Evolutionary conservation across 2,329 filamentous ascomycete genomes (phyloP).

Genomic region (Arthrobotrys pseudoclavata): DNA sequence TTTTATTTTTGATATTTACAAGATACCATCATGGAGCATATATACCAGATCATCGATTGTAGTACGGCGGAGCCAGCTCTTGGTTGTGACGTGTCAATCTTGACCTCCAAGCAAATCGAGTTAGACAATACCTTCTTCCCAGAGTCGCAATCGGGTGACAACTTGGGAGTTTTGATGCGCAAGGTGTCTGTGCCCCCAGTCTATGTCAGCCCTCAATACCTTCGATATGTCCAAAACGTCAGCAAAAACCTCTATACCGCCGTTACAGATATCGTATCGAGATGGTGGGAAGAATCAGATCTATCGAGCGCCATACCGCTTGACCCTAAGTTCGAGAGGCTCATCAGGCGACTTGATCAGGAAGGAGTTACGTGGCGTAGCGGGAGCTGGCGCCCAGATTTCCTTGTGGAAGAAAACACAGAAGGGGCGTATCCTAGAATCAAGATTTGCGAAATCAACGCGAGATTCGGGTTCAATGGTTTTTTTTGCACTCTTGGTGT

Average conservation of each 20-base stretch:
- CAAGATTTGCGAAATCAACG: slow-evolving; percentile 67
- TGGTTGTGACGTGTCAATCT: background rate
- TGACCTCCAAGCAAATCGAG: slow-evolving; percentile 26
- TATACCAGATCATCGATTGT: slow-evolving; percentile 38
- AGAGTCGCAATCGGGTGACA: slow-evolving; percentile 62
- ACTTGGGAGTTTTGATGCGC: slow-evolving; percentile 61
- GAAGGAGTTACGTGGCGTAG: slow-evolving; percentile 52
- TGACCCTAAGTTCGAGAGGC: slow-evolving; percentile 58
- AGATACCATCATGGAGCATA: slow-evolving; percentile 32
- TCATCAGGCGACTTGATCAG: slow-evolving; percentile 56
- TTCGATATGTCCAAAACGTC: slow-evolving; percentile 64
- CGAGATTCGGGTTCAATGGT: slow-evolving; percentile 67
- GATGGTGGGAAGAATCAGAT: slow-evolving; percentile 65
- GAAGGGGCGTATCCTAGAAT: slow-evolving; percentile 56
- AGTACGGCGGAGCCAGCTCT: background rate
- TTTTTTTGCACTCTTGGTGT: slow-evolving; percentile 57
- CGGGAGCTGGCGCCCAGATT: slow-evolving; percentile 66
- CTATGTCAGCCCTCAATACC: slow-evolving; percentile 64
- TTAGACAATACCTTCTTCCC: slow-evolving; percentile 62
- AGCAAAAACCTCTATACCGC: slow-evolving; percentile 65
- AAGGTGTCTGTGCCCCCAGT: slow-evolving; percentile 63
- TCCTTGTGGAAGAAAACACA: slow-evolving; percentile 64
- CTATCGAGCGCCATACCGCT: slow-evolving; percentile 53
- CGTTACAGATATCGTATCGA: slow-evolving; percentile 65
- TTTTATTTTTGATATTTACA: background rate